Conservation (phyloP, 352 stramenopile genomes). For the Peronospora belbahrii region DNA sequence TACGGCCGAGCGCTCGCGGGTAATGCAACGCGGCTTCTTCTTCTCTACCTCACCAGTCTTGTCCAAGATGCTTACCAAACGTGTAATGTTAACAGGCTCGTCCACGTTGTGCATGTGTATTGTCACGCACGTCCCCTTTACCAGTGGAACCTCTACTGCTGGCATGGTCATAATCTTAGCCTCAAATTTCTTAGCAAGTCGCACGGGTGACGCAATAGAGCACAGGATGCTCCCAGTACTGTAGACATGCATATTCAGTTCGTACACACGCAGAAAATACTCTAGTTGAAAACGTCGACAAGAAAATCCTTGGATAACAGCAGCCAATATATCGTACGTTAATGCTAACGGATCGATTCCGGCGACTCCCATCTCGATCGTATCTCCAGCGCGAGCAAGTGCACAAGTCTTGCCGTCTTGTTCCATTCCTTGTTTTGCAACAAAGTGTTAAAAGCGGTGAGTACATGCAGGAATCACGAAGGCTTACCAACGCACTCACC, state of each 20-base stretch:
- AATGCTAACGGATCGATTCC: slow-evolving; percentile 64
- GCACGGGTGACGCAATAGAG: slow-evolving; percentile 70
- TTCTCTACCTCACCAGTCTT: slow-evolving; percentile 74
- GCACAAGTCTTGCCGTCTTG: slow-evolving; percentile 58
- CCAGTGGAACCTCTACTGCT: slow-evolving; percentile 71
- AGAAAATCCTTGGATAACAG: neutral
- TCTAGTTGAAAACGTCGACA: neutral
- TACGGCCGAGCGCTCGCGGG: slow-evolving; percentile 72
- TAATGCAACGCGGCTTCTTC: slow-evolving; percentile 79
- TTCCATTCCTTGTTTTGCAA: slow-evolving; percentile 52
- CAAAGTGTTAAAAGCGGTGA: slow-evolving; percentile 2
- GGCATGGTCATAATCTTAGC: slow-evolving; percentile 89
- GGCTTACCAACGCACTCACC: slow-evolving; percentile 1
- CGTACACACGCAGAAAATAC: neutral
- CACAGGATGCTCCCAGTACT: slow-evolving; percentile 80
- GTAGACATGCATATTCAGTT: neutral
- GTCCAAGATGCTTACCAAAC: slow-evolving; percentile 65
- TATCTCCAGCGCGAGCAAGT: slow-evolving; percentile 66
- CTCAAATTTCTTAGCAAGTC: slow-evolving; percentile 66
- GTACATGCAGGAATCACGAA: neutral
- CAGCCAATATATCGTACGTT: slow-evolving; percentile 27
- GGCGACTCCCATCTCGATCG: slow-evolving; percentile 67
- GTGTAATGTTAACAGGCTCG: slow-evolving; percentile 74
- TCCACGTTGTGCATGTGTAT: slow-evolving; percentile 86
- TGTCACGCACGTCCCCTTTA: slow-evolving; percentile 77